These are phyloP conservation scores for Coemansia sp. DNA, from an alignment of 192 early-diverging fungal species.

Conservation along the genomic window DNA sequence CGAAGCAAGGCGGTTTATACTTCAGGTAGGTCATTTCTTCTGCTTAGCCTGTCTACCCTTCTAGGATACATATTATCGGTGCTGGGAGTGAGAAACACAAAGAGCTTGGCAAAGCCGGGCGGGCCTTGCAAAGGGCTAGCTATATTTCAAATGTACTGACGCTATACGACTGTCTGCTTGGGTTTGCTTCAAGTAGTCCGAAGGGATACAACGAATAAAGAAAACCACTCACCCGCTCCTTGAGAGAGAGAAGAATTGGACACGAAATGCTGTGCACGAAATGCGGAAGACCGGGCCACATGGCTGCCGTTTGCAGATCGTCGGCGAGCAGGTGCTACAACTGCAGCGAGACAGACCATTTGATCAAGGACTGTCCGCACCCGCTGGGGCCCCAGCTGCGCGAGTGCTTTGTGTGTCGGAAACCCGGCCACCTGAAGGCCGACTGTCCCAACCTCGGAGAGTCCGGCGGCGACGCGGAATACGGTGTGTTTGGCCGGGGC, in stretches of 20 bases:
- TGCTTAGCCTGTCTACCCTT: neutral
- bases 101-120: no score
- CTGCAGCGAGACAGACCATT: conserved; percentile 56
- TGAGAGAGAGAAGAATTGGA: neutral
- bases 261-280: conserved; percentile 41
- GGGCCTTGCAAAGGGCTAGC: no score
- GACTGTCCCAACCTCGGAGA: conserved; percentile 29
- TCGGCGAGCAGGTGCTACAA: conserved; percentile 46
- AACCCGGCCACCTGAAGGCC: conserved; percentile 52
- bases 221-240: no score
- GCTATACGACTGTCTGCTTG: no score
- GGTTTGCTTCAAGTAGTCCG: no score
- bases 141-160: no score
- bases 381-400: conserved; percentile 25
- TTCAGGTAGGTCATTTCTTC: neutral
- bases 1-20: neutral
- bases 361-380: conserved; percentile 40
- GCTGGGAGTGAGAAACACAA: no score
- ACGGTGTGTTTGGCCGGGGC: neutral
- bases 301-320: conserved; percentile 18
- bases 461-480: conserved; percentile 4
- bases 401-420: conserved; percentile 58
- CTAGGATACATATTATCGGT: no score
- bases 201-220: no score
- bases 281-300: conserved; percentile 47